Evolutionary conservation across 257 asterid genomes (phyloP).

Genomic region (Ilex asprella): DNA sequence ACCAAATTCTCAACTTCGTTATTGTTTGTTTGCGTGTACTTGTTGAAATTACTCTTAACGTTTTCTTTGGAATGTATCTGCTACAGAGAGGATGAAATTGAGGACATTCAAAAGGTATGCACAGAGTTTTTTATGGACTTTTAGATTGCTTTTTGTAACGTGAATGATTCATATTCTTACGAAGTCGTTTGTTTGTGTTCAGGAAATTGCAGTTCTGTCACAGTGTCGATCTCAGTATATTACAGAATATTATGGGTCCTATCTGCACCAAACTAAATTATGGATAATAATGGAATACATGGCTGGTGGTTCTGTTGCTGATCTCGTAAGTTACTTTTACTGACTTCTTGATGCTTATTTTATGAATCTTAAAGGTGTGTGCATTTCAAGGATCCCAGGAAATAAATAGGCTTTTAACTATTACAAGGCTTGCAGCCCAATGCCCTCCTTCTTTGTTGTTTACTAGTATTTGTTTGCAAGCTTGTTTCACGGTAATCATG

Average conservation of each 20-base stretch:
- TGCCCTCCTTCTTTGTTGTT: too few species aligned
- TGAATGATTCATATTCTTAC: constrained; percentile 14
- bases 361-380: constrained; percentile 9
- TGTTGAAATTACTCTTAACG: not conserved
- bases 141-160: constrained; percentile 5
- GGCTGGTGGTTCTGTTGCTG: constrained; percentile 99
- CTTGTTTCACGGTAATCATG: too few species aligned
- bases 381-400: not conserved
- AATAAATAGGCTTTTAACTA: not conserved
- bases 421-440: not conserved
- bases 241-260: constrained; percentile 93
- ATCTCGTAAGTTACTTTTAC: constrained; percentile 52
- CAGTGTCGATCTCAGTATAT: constrained; percentile 93
- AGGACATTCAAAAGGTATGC: constrained; percentile 94
- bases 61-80: constrained; percentile 14
- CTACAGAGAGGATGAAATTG: constrained; percentile 96
- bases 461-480: too few species aligned
- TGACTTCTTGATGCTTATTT: constrained; percentile 16
- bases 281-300: constrained; percentile 99
- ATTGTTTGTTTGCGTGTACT: not conserved
- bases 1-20: too few species aligned
- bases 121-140: constrained; percentile 14
- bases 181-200: constrained; percentile 22
- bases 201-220: constrained; percentile 97
- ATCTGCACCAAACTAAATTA: constrained; percentile 76